Conservation (phyloP, 768 basidiomycete genomes). For the Clavulina sp. region DNA sequence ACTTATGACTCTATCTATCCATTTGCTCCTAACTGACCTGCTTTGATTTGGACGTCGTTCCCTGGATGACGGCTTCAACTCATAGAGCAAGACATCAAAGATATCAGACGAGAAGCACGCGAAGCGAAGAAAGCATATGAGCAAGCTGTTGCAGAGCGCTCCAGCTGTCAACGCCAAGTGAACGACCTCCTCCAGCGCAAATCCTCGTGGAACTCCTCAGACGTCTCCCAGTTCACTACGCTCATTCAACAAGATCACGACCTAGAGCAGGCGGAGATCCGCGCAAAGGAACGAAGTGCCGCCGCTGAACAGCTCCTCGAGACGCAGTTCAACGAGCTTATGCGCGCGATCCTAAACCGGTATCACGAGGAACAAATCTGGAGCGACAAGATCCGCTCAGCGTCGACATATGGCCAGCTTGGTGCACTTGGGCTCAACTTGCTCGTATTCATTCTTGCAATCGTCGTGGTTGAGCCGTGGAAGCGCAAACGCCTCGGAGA, state of each 20-base stretch:
- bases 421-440: conserved; percentile 77
- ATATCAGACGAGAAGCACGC: conserved; percentile 46
- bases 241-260: conserved; percentile 83
- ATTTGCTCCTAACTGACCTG: background rate
- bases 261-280: conserved; percentile 60
- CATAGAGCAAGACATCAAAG: conserved; percentile 56
- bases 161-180: conserved; percentile 82
- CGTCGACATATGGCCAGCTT: conserved; percentile 83
- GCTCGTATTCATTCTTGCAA: conserved; percentile 77
- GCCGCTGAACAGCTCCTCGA: conserved; percentile 69
- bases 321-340: conserved; percentile 68
- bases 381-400: conserved; percentile 96
- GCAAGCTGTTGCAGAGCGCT: conserved; percentile 58
- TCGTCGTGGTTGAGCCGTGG: conserved; percentile 90
- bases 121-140: conserved; percentile 63
- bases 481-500: conserved; percentile 73
- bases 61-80: conserved; percentile 5
- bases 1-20: conserved; percentile 4
- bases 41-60: background rate
- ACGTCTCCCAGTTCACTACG: conserved; percentile 73
- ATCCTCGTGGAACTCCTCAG: conserved; percentile 75
- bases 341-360: conserved; percentile 64
- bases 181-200: conserved; percentile 92
- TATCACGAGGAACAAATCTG: conserved; percentile 99
- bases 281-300: conserved; percentile 47